A percentile compares a stretch with the other conserved stretches of the same genome.
Conservation (phyloP, 2,329 filamentous ascomycete species). For the Talaromyces sp. region DNA sequence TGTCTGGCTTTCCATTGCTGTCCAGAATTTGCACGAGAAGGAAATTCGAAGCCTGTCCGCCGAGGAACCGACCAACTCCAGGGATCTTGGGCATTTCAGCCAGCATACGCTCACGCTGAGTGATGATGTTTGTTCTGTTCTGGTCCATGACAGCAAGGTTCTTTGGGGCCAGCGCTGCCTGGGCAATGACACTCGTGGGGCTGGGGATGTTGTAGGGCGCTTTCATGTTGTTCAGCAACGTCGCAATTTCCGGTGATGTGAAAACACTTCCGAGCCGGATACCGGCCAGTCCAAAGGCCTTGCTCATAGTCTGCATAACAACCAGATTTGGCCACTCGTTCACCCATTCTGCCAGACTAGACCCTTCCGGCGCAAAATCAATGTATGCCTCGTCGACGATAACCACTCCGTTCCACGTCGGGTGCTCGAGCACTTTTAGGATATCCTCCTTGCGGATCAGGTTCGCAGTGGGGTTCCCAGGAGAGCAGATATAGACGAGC, state of each 20-base stretch:
- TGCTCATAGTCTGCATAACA: slow-evolving; percentile 97
- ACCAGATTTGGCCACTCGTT: slow-evolving; percentile 90
- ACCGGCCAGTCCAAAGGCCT: slow-evolving; percentile 92
- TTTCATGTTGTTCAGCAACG: slow-evolving; percentile 84
- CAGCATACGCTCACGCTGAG: slow-evolving; percentile 73
- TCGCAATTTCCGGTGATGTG: slow-evolving; percentile 67
- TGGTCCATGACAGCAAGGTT: slow-evolving; percentile 69
- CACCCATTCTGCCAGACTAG: slow-evolving; percentile 87
- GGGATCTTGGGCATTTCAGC: slow-evolving; percentile 66
- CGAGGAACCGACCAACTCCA: slow-evolving; percentile 75
- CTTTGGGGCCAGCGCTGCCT: slow-evolving; percentile 61
- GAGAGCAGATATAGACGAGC: slow-evolving; percentile 86
- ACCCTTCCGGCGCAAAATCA: slow-evolving; percentile 77
- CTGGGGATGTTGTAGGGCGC: slow-evolving; percentile 94
- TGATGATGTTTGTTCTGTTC: slow-evolving; percentile 66
- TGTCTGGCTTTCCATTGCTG: slow-evolving; percentile 67
- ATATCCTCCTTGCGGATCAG: slow-evolving; percentile 73
- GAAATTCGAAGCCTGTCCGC: slow-evolving; percentile 82
- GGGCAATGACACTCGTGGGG: slow-evolving; percentile 77
- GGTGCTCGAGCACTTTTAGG: slow-evolving; percentile 69
- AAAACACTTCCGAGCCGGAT: slow-evolving; percentile 89
- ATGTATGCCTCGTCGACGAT: slow-evolving; percentile 95
- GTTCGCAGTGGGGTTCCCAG: slow-evolving; percentile 87
- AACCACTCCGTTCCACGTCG: slow-evolving; percentile 91
- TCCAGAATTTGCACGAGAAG: slow-evolving; percentile 84